A percentile compares a stretch with the other conserved stretches of the same genome.
These are phyloP conservation scores for Phytophthora rubi DNA, from an alignment of 352 stramenopile genomes.

Conservation along the genomic window DNA sequence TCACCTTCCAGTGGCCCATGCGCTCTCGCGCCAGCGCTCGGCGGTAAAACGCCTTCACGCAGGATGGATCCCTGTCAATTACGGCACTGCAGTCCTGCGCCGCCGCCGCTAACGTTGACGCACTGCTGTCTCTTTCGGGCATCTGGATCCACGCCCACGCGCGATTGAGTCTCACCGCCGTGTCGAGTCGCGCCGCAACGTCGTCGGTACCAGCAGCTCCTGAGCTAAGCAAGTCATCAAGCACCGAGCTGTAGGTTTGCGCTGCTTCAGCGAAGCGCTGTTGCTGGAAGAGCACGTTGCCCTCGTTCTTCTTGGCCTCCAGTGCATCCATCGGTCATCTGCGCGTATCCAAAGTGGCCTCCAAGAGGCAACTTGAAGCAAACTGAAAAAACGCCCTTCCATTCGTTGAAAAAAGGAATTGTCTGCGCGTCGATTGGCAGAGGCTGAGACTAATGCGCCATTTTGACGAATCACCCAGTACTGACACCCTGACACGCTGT, in stretches of 20 bases:
- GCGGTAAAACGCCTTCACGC: conserved; percentile 93
- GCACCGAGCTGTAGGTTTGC: conserved; percentile 49
- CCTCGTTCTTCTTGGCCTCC: conserved; percentile 61
- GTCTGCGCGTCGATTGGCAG: conserved; percentile 87
- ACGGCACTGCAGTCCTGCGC: conserved; percentile 80
- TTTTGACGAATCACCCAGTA: conserved; percentile 59
- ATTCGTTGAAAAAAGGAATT: conserved; percentile 41
- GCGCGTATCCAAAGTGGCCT: conserved; percentile 1
- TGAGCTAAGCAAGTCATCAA: conserved; percentile 22
- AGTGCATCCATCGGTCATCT: conserved; percentile 34
- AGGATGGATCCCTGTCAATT: conserved; percentile 63
- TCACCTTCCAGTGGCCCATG: conserved; percentile 66
- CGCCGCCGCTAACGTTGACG: conserved; percentile 29
- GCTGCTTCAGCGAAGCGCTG: conserved; percentile 50
- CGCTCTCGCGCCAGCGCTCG: conserved; percentile 77
- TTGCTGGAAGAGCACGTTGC: conserved; percentile 66
- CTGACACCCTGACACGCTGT: conserved; percentile 85
- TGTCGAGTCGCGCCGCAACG: conserved; percentile 38
- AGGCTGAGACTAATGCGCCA: conserved; percentile 65
- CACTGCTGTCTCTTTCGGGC: conserved; percentile 15
- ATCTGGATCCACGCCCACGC: conserved; percentile 63
- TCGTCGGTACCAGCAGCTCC: neutral
- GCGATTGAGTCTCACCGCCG: conserved; percentile 70
- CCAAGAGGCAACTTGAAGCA: conserved; percentile 7
- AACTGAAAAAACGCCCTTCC: neutral